Percentiles rank a stretch among this genome's conserved stretches.
These are phyloP conservation scores for Porpolomopsis calyptriformis DNA, from an alignment of 768 basidiomycete species.

Conservation along the genomic window DNA sequence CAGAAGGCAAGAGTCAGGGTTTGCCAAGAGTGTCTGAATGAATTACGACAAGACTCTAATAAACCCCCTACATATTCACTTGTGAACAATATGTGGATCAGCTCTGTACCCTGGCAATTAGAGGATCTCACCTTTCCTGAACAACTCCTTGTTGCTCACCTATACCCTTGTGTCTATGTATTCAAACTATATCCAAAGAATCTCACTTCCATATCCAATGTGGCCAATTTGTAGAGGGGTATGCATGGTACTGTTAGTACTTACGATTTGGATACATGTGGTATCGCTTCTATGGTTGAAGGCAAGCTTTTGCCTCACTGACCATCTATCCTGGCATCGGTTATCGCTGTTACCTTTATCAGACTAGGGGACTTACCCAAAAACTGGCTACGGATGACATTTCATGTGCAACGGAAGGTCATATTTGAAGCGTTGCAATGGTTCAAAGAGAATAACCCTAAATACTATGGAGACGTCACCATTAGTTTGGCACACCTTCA, in stretches of 20 bases:
- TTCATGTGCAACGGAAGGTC: constrained; percentile 15
- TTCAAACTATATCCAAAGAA: constrained; percentile 29
- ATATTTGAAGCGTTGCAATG: constrained; percentile 21
- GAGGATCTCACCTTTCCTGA: constrained; percentile 23
- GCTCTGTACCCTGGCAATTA: constrained; percentile 19
- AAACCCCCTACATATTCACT: constrained; percentile 17
- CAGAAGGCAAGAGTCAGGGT: not conserved
- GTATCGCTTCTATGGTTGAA: constrained; percentile 16
- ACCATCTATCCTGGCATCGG: constrained; percentile 15
- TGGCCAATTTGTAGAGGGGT: constrained; percentile 10
- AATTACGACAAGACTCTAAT: not conserved
- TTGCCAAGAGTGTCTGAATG: constrained; percentile 1
- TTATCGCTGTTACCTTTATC: constrained; percentile 23
- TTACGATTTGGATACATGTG: constrained; percentile 14
- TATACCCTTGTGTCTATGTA: constrained; percentile 23
- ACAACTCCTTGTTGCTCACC: constrained; percentile 22
- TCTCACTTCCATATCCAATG: not conserved
- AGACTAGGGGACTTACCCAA: constrained; percentile 15
- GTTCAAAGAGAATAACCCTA: constrained; percentile 22
- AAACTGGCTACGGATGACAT: constrained; percentile 12
- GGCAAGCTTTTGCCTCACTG: constrained; percentile 19
- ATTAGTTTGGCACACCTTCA: constrained; percentile 14
- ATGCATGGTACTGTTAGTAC: constrained; percentile 27
- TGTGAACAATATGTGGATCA: constrained; percentile 33
- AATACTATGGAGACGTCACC: constrained; percentile 15